Evolutionary conservation across 2,329 filamentous ascomycete species (phyloP), one percentile per base, ranked within the genome.

Genomic region (Aspergillus sclerotialis): DNA sequence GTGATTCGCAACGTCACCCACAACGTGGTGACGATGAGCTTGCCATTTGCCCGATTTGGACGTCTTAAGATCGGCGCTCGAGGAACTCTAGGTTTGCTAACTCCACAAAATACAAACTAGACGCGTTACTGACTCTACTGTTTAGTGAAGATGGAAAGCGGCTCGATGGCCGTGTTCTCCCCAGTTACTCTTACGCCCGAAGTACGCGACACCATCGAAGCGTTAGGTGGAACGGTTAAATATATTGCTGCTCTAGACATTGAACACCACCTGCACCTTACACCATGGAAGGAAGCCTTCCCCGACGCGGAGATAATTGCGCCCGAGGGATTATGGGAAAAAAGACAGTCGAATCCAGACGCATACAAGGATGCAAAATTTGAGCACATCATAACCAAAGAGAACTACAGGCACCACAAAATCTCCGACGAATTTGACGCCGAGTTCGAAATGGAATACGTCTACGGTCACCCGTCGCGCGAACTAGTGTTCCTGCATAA

Each of bases 261-360:
- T 33, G 88, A 98, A 67, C 92, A 98, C 63, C 92, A 98, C 72
- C 86, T 98, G 58, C 93, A 92, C 68, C 60, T 98, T 35, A 82
- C 84, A 0, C 72, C 85, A 31, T 98, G 92, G 90, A 78, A 84
- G 51, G 67, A 75, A 31, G 84, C 78, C 16, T 96, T 78, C 58
- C 89, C 90, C 0, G 60, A 73, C 27, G 89, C 90, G 19, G 80
- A 81, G 50, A 72, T 98, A 30, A 75, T 96, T 50, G 90, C 80
- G 1, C 84, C 86, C 1, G 81, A 90, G 50, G 86, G 85, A 0
- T 76, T 98, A 1, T 79, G 78, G 14, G 86, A 89, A 63, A 93
- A 94, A 67, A 81, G 90, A 26, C 74, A 75, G 39, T 71, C 74
- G 44, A 71, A 73, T 38, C 63, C 69, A 3, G 61, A 58, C 26